phyloP scores from a whole-genome alignment of 148 eudicot species.

The Dysphania ambrosioides region DNA sequence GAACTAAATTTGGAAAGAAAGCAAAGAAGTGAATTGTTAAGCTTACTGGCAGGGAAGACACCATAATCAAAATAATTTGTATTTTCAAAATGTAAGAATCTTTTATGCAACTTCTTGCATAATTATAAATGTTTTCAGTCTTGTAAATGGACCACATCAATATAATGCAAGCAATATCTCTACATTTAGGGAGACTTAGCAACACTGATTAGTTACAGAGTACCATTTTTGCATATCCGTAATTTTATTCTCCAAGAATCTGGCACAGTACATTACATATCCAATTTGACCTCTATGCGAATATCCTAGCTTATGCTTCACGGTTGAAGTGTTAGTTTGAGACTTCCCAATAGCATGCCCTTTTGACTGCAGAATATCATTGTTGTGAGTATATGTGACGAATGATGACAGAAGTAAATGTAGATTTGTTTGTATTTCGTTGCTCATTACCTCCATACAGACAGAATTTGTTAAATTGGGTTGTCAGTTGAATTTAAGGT shows the following conservation, averaged over 20 bases:
- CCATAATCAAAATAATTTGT: not conserved
- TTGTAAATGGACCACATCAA: not conserved
- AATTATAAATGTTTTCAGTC: not conserved
- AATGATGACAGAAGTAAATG: not conserved
- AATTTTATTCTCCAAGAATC: not conserved
- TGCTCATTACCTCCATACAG: not conserved
- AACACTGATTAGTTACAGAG: not conserved
- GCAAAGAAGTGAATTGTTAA: not conserved
- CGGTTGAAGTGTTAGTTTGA: no score
- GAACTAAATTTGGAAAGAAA: not conserved
- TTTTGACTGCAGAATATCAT: not conserved
- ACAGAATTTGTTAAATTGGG: no score
- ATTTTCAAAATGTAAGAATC: not conserved
- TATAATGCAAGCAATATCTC: not conserved
- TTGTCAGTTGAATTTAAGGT: not conserved
- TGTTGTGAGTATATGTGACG: not conserved
- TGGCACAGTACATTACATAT: not conserved
- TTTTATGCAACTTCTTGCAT: not conserved
- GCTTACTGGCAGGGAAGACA: not conserved
- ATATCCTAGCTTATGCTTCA: not conserved
- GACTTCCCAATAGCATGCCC: not conserved
- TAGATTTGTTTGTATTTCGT: not conserved
- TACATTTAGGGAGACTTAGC: not conserved
- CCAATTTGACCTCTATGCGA: not conserved
- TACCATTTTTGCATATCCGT: not conserved